Evolutionary conservation across 129 eudicot genomes (phyloP), one percentile per base, ranked within the genome.

Genomic region (Mikania micrantha): DNA sequence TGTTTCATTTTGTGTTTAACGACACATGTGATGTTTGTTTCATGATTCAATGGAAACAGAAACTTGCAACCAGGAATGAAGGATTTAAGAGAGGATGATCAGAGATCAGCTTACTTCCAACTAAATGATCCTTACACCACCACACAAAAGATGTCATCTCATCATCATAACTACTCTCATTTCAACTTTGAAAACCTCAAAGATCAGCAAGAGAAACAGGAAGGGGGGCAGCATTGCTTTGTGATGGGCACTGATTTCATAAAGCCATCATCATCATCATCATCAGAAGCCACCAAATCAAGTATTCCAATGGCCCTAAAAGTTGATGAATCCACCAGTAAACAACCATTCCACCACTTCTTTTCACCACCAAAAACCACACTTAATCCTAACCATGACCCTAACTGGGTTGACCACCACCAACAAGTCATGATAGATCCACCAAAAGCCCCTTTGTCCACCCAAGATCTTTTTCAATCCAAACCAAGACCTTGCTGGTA

Each of bases 281-380:
- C 2, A 1, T 28, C 2, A 49, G 17, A 32, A 72, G 12, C 36
- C 45, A 71, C 58, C 57, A 74, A 41, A 49, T n/a, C n/a, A n/a
- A n/a, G n/a, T 32, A 32, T 32, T 49, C 79, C 25, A 52, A 38
- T n/a, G n/a, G n/a, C n/a, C n/a, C n/a, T 38, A 65, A 65, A 57
- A 20, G 71, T 24, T 52, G 75, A 77, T 9, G 68, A 77, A 60
- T 64, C 71, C 67, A 64, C 52, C 62, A 29, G 64, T 27, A 77
- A 78, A 67, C 77, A 79, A 35, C 71, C 70, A 47, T 79, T 79
- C 57, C 88, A 79, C 60, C 84, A 79, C 67, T 83, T 83, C 72
- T 69, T 79, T 31, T 48, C 82, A 58, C 45, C 70, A 62, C 61
- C 66, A 67, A 75, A 66, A 56, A 16, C 70, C 53, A 74, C 52